Base-by-base conservation (phyloP, 495 filamentous ascomycete genomes). In the Chaetomium cochliodes region DNA sequence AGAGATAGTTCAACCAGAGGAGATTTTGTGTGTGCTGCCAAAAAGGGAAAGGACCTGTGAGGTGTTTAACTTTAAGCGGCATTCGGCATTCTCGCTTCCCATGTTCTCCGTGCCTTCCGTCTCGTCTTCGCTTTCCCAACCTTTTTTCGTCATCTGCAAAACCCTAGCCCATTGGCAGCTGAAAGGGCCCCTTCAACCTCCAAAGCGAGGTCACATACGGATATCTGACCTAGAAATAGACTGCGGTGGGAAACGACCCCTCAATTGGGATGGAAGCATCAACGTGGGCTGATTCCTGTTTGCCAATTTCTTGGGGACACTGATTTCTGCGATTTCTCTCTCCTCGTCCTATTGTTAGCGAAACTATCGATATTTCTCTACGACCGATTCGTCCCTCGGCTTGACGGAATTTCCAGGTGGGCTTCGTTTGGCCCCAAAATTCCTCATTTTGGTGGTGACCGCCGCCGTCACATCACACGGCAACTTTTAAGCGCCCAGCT, bases 401-500 rank as follows among this genome's bases (percentile, higher is more conserved):
- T 18, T 4, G 3, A 25, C 39, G 15, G 46, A 41, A 42, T 6
- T n/a, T 25, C 20, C 22, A 22, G 33, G 33, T 23, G n/a, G 9
- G 23, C 11, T 12, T 18, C 20, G 23, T 50, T 23, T 23, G 46
- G 3, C 2, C 11, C 18, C 23, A 37, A 60, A 60, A 5, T 20
- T 57, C 44, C 58, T 37, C 37, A 20, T 11, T 9, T 25, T n/a
- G 12, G 20, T 26, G 20, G 5, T 44, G 8, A 33, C 28, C 8
- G 20, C 25, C 2, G 16, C 23, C 39, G 44, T 57, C 62, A 65
- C 54, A 53, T 57, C 52, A 57, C 55, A 41, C 33, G 54, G n/a
- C 61, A 57, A 11, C 25, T 53, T 57, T 60, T 65, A 65, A 65
- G 63, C 63, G 63, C 63, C 56, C n/a, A 33, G 8, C 55, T 65